Base-by-base conservation (phyloP, 1,284 basidiomycete genomes). In the Cryptococcus neoformans region DNA sequence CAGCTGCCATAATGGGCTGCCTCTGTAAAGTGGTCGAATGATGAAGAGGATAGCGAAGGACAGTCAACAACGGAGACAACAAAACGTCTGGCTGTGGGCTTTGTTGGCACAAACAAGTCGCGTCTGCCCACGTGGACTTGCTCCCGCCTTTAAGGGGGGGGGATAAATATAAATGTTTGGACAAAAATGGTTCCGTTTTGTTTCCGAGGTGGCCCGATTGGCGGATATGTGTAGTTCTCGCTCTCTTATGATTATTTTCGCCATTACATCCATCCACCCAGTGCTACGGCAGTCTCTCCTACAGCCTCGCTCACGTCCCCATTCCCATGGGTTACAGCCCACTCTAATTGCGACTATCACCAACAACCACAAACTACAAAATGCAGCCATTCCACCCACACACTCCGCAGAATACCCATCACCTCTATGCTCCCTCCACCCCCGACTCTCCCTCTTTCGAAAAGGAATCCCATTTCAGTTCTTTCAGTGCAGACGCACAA, bases 381-480 rank as follows among this genome's bases (percentile, higher is more conserved):
- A 76, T 76, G 74, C 74, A 73, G 59, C 72, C 74, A 1, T 73
- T 67, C 54, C 44, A 51, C 51, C 62, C 53, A 21, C 53, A 61
- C 42, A 51, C 56, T 11, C 55, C 60, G 6, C 17, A 17, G 34
- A 5, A 28, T 36, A 34, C 9, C 9, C 54, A 10, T 17, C 51
- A 16, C 28, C 12, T 46, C 28, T 54, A 53, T 44, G 40, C 51
- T n/a, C 62, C 63, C 50, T 54, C 61, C 41, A 55, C 60, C 39
- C 39, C 68, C 54, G 67, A 67, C 44, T 74, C 73, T 10, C 72
- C 73, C 6, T 37, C 56, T 11, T 63, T 65, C 35, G 64, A 70
- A 53, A 76, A 76, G 57, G 74, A 75, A 58, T 72, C 72, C 14
- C 74, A 76, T 44, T 67, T 73, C 41, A 68, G 70, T 10, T 58